Conservation (phyloP, 2,329 filamentous ascomycete genomes). For the Diaporthe nobilis region DNA sequence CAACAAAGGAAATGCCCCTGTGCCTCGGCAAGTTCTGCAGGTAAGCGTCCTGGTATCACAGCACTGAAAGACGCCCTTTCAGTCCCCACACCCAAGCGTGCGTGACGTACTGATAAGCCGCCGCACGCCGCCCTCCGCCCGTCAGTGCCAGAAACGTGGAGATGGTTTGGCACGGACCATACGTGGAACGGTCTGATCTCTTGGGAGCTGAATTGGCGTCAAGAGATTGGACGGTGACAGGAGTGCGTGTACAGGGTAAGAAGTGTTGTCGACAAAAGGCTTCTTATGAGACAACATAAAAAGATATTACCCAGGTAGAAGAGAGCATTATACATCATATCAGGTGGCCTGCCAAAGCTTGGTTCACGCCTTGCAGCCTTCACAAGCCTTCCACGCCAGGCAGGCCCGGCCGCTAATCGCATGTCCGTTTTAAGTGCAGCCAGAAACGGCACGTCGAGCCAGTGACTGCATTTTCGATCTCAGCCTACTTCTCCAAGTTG, state of each 20-base stretch:
- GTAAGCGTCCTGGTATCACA: conserved; percentile 4
- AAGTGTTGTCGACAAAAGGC: neutral
- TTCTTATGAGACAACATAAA: neutral
- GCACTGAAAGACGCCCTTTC: neutral
- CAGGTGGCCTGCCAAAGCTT: neutral
- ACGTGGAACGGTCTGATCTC: neutral
- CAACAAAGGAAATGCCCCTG: conserved; percentile 14
- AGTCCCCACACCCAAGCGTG: neutral
- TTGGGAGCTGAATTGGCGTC: neutral
- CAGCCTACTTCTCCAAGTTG: conserved; percentile 12
- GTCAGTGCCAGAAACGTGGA: neutral
- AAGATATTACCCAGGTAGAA: neutral
- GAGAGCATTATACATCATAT: neutral
- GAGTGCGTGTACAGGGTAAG: neutral
- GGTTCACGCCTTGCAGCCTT: neutral
- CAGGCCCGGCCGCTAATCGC: conserved; percentile 20
- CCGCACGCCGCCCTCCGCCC: neutral
- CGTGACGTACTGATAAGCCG: conserved; percentile 37
- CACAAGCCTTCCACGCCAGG: neutral
- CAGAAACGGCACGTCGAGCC: neutral
- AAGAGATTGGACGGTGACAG: neutral
- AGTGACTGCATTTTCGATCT: conserved; percentile 8
- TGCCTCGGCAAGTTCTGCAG: conserved; percentile 9
- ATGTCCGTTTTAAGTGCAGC: conserved; percentile 22
- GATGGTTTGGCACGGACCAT: conserved; percentile 9